These are phyloP conservation scores for Stentor coeruleus DNA, from an alignment of 73 alveolate genomes.

Conservation along the genomic window DNA sequence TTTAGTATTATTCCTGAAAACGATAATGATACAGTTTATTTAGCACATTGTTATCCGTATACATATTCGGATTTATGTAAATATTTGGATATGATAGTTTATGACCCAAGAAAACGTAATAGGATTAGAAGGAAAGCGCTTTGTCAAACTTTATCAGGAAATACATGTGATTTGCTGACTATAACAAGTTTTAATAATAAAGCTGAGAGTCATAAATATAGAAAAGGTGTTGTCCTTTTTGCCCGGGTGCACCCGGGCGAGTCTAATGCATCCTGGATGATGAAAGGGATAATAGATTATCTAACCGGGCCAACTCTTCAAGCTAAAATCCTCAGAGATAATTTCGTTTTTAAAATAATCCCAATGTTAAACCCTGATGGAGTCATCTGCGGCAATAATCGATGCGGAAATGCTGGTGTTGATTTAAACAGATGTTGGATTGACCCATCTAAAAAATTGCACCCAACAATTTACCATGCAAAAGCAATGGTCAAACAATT, in stretches of 20 bases:
- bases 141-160: constrained; percentile 56
- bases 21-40: constrained; percentile 88
- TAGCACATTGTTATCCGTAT: constrained; percentile 97
- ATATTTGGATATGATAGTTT: constrained; percentile 69
- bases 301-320: constrained; percentile 82
- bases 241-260: constrained; percentile 99
- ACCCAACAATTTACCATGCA: constrained; percentile 91
- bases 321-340: constrained; percentile 84
- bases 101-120: constrained; percentile 73
- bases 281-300: constrained; percentile 84
- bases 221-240: constrained; percentile 71
- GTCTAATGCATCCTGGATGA: constrained; percentile 72
- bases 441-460: constrained; percentile 94
- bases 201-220: constrained; percentile 42
- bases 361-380: constrained; percentile 99
- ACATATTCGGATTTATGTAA: constrained; percentile 85
- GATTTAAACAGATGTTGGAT: constrained; percentile 98
- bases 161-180: constrained; percentile 76
- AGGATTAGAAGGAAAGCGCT: constrained; percentile 60
- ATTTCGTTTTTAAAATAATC: constrained; percentile 81
- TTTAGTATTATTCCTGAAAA: constrained; percentile 81
- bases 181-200: constrained; percentile 73
- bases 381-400: constrained; percentile 97
- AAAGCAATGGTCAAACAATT: constrained; percentile 91
- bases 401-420: constrained; percentile 97